Percentiles rank a stretch among this genome's conserved stretches.
phyloP scores from a whole-genome alignment of 1,284 basidiomycete species.

The Malassezia furfur region DNA sequence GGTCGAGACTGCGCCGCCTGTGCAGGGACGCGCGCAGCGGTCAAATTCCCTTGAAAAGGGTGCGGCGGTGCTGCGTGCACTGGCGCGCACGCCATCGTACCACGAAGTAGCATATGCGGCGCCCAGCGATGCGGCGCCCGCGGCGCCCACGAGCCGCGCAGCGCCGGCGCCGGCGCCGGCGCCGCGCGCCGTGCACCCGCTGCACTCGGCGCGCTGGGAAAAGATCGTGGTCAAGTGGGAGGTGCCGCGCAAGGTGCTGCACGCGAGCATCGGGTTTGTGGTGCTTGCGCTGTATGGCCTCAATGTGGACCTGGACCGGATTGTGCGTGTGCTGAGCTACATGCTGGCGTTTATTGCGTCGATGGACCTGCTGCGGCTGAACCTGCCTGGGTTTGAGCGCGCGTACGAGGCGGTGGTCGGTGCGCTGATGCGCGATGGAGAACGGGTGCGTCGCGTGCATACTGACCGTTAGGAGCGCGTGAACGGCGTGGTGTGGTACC shows the following conservation, averaged over 20 bases:
- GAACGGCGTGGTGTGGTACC: slow-evolving; percentile 84
- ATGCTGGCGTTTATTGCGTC: slow-evolving; percentile 64
- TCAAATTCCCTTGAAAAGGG: slow-evolving; percentile 42
- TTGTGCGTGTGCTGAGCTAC: slow-evolving; percentile 60
- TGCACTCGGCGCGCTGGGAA: slow-evolving; percentile 1
- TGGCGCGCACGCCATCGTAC: slow-evolving; percentile 32
- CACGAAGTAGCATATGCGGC: slow-evolving; percentile 6
- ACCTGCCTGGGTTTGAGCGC: slow-evolving; percentile 60
- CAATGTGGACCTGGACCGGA: slow-evolving; percentile 50
- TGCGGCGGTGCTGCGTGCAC: slow-evolving; percentile 39
- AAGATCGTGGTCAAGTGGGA: slow-evolving; percentile 52
- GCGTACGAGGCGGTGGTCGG: slow-evolving; percentile 71
- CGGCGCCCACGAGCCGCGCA: slow-evolving; percentile 6
- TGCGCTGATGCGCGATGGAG: slow-evolving; percentile 84
- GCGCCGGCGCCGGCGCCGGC: neutral
- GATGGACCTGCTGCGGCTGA: slow-evolving; percentile 69
- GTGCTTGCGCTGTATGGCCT: slow-evolving; percentile 63
- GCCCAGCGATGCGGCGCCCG: slow-evolving; percentile 3
- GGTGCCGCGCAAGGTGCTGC: slow-evolving; percentile 79
- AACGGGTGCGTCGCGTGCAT: slow-evolving; percentile 57
- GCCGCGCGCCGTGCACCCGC: slow-evolving; percentile 9
- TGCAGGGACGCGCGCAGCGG: slow-evolving; percentile 12
- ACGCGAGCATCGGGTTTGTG: slow-evolving; percentile 82
- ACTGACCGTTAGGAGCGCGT: slow-evolving; percentile 27
- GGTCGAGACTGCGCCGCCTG: slow-evolving; percentile 1